A percentile compares a stretch with the other conserved stretches of the same genome.
These are phyloP conservation scores for Globisporangium cylindrosporum DNA, from an alignment of 352 stramenopile genomes.

Conservation along the genomic window DNA sequence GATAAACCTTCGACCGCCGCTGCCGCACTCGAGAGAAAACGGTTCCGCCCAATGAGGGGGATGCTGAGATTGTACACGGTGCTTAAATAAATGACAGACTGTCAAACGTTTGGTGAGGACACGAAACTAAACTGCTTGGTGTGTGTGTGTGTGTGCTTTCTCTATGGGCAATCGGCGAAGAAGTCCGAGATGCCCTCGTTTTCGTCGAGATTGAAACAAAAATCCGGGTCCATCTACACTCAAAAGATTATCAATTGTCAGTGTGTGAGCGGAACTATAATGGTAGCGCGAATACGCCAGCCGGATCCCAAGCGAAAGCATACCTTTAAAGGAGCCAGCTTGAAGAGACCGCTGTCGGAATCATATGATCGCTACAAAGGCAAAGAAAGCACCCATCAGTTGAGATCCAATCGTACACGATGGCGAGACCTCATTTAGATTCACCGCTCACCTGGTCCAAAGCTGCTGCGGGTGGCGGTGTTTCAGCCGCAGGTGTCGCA, in stretches of 20 bases:
- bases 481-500: conserved; percentile 18
- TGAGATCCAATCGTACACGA: background rate
- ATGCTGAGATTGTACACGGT: conserved; percentile 21
- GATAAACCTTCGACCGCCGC: background rate
- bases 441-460: conserved; percentile 50
- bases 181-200: conserved; percentile 88
- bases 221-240: conserved; percentile 77
- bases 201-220: conserved; percentile 87
- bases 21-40: background rate
- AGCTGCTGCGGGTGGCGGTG: conserved; percentile 30
- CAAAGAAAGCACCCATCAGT: background rate
- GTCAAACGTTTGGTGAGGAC: conserved; percentile 11
- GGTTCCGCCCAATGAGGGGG: background rate
- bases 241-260: too few species aligned
- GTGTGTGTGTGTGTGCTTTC: background rate
- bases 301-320: background rate
- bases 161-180: conserved; percentile 74
- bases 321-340: conserved; percentile 85
- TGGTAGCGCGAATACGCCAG: background rate
- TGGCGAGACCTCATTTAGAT: background rate
- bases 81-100: conserved; percentile 28
- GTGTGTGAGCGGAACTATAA: too few species aligned
- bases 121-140: conserved; percentile 17
- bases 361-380: conserved; percentile 68
- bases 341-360: conserved; percentile 81